A percentile compares a stretch with the other conserved stretches of the same genome.
Evolutionary conservation across 371 early-diverging fungal species (phyloP).

Genomic region (Mortierella sp.): DNA sequence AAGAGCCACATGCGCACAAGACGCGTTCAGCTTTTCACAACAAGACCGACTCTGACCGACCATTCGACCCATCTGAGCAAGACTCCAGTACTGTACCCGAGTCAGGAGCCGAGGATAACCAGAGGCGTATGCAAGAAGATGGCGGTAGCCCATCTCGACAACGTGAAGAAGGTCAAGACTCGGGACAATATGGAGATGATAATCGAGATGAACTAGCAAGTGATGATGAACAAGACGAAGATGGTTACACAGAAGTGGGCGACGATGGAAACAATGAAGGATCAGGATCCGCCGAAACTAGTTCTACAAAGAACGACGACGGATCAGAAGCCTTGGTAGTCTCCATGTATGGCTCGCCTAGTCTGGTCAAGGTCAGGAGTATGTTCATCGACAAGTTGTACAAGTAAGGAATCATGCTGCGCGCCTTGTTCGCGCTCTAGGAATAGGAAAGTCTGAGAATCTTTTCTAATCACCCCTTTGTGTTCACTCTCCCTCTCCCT

Average conservation of each 20-base stretch:
- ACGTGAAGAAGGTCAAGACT: neutral
- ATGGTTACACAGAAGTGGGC: constrained; percentile 34
- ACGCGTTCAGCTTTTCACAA: constrained; percentile 13
- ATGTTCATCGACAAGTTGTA: constrained; percentile 57
- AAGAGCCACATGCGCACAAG: constrained; percentile 1
- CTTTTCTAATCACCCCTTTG: neutral
- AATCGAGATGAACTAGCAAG: constrained; percentile 29
- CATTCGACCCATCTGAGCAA: constrained; percentile 10
- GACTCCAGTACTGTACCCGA: neutral
- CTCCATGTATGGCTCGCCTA: constrained; percentile 49
- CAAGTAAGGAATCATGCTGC: constrained; percentile 33
- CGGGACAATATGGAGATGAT: constrained; percentile 10
- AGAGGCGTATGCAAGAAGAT: constrained; percentile 3
- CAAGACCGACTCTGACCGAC: constrained; percentile 6
- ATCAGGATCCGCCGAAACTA: constrained; percentile 41
- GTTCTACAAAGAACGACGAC: constrained; percentile 50
- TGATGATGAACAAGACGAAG: constrained; percentile 46
- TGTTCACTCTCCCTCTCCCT: neutral
- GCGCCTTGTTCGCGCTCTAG: neutral
- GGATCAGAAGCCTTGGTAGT: constrained; percentile 33
- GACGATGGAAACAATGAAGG: constrained; percentile 43
- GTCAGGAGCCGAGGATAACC: neutral
- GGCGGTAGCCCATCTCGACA: constrained; percentile 8
- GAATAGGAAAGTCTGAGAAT: constrained; percentile 54
- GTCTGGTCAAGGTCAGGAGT: constrained; percentile 45